Base-by-base conservation (phyloP, 306 rosid species). In the Delonix regia region DNA sequence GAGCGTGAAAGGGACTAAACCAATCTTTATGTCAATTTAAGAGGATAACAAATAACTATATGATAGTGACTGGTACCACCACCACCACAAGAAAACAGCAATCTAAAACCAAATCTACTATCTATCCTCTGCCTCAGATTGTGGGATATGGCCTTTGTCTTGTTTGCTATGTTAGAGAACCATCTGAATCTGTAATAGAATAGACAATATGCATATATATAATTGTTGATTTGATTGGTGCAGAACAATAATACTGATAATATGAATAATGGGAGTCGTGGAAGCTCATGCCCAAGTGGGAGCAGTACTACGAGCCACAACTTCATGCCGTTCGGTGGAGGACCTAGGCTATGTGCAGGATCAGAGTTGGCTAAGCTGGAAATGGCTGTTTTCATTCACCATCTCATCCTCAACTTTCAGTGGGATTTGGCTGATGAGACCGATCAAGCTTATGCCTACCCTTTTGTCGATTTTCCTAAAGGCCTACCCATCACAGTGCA, bases 261-360 rank as follows among this genome's bases (percentile, higher is more conserved):
- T n/a, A n/a, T n/a, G n/a, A n/a, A n/a, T 66, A 66, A 66, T 65
- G 71, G 71, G 18, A n/a, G 69, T 15, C 7, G 41, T 14, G 67
- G 41, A 28, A 18, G 22, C 12, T 63, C 69, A 33, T 64, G 70
- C 18, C 48, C 48, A 38, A 34, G 28, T n/a, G 48, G 48, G 5
- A 62, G 67, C 42, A 34, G 25, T 9, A 38, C 48, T 19, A 34
- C 19, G 11, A 66, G 9, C 24, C 70, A 66, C 12, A 64, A 19
- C 71, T 66, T 66, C 71, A 66, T 66, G 71, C 71, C 71, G 19
- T 66, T 66, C 52, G 71, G 71, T 2, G 71, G 71, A 39, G 71
- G 71, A 13, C 52, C 71, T 0, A 39, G 71, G 33, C 71, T 66
- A 1, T 66, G 71, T 24, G 52, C 71, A 7, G 71, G 71, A 66